Evolutionary conservation across 768 basidiomycete species (phyloP), one percentile per base, ranked within the genome.

Genomic region (Termitomyces sp.): DNA sequence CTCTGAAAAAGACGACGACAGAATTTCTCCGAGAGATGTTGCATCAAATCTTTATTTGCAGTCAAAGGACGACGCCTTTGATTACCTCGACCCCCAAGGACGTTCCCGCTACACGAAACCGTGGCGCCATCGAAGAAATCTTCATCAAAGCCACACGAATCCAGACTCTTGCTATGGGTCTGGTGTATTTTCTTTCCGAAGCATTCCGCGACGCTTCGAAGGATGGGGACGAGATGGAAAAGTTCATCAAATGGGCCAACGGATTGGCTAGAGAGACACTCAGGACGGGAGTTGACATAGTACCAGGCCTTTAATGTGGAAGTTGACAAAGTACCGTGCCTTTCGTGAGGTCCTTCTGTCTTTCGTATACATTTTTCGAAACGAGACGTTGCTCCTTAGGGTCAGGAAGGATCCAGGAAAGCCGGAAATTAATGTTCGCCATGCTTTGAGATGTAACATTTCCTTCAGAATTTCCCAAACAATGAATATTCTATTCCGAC

Each of bases 21-120:
- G 73, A 71, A 16, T 98, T 98, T 74, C 77, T 98, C 46, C 77
- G 76, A 59, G 85, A 88, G 59, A 75, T 98, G 55, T 77, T 98
- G 61, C 73, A 79, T 8, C 81, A 89, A 57, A 71, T 92, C 20
- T 84, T 97, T 67, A 73, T 92, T 59, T 85, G 83, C 56, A 90
- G 88, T 45, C 96, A 98, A 73, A 79, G 84, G 0, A 67, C 84
- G 0, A 88, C 89, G 0, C 94, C 96, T 0, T 68, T 87, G 12
- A 75, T 91, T 45, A 73, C 71, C 28, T 70, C 66, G 63, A 78
- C 65, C 58, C 65, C 48, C 42, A 79, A 63, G 62, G 74, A 69
- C 60, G 52, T 78, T 5, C 74, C 79, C 3, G 72, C 76, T 12
- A 79, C 79, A 11, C 81, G 82, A 32, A 85, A 88, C 68, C 82